Evolutionary conservation across 108 stramenopile species (phyloP).

Genomic region (Hondaea fermentalgiana): DNA sequence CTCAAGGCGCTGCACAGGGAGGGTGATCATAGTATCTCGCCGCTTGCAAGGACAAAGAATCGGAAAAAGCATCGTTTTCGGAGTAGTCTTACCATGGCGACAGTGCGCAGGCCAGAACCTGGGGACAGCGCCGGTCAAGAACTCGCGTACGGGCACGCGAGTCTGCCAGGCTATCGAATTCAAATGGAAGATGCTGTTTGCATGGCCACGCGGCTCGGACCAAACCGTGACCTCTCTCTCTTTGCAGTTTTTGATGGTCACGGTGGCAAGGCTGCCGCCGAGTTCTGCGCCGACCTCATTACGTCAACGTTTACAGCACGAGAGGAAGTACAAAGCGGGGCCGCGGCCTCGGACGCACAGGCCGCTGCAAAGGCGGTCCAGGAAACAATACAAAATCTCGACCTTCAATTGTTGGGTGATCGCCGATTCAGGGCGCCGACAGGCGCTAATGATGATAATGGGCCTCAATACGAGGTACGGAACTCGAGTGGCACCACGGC

Average conservation of each 20-base stretch:
- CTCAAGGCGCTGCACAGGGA: neutral
- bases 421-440: neutral
- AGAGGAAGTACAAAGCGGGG: neutral
- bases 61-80: neutral
- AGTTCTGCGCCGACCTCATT: neutral
- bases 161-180: constrained; percentile 70
- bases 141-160: constrained; percentile 43
- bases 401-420: neutral
- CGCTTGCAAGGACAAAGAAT: neutral
- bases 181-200: constrained; percentile 77
- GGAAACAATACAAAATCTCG: neutral
- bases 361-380: neutral
- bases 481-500: neutral
- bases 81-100: neutral
- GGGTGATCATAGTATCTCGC: neutral
- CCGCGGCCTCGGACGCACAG: neutral
- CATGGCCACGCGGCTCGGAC: neutral
- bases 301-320: neutral
- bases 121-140: neutral
- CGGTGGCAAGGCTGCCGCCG: constrained; percentile 39
- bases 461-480: neutral
- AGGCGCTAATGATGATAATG: neutral
- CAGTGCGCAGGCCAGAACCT: neutral
- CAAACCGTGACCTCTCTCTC: constrained; percentile 29
- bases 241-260: constrained; percentile 88